Conservation (phyloP, 345 rosid genomes). For the Dimocarpus longan region DNA sequence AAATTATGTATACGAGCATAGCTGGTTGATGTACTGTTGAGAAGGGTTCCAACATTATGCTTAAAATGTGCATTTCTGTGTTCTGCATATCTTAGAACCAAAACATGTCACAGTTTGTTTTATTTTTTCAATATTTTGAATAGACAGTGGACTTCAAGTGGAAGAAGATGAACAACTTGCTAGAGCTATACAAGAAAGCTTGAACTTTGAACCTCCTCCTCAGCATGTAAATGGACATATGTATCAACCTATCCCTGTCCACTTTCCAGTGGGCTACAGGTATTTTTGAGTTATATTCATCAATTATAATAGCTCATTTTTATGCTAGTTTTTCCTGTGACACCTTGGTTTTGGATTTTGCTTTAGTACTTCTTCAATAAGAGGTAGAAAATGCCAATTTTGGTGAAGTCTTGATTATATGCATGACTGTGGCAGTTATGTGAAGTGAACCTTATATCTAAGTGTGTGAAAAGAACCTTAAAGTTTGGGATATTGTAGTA, state of each 20-base stretch:
- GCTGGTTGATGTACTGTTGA: neutral
- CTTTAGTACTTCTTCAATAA: neutral
- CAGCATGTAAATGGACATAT: conserved; percentile 36
- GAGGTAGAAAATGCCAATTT: neutral
- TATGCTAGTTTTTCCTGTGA: neutral
- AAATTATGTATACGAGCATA: neutral
- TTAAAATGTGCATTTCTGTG: neutral
- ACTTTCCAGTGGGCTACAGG: conserved; percentile 77
- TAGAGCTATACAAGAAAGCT: conserved; percentile 85
- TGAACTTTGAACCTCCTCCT: conserved; percentile 64
- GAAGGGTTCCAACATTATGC: neutral
- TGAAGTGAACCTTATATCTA: neutral
- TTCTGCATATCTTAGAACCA: conserved; percentile 6
- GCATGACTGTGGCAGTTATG: neutral
- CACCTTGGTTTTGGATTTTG: neutral
- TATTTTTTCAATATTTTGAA: conserved; percentile 28
- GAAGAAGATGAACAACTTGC: conserved; percentile 96
- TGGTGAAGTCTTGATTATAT: neutral
- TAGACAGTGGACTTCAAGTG: conserved; percentile 57
- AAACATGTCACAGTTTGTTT: conserved; percentile 20
- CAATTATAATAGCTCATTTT: conserved; percentile 2
- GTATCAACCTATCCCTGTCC: conserved; percentile 41
- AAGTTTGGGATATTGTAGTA: neutral
- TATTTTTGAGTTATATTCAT: conserved; percentile 28
- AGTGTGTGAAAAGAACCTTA: neutral